A percentile compares a stretch with the other conserved stretches of the same genome.
phyloP scores from a whole-genome alignment of 2,329 filamentous ascomycete genomes.

The Colletotrichum coccodes region DNA sequence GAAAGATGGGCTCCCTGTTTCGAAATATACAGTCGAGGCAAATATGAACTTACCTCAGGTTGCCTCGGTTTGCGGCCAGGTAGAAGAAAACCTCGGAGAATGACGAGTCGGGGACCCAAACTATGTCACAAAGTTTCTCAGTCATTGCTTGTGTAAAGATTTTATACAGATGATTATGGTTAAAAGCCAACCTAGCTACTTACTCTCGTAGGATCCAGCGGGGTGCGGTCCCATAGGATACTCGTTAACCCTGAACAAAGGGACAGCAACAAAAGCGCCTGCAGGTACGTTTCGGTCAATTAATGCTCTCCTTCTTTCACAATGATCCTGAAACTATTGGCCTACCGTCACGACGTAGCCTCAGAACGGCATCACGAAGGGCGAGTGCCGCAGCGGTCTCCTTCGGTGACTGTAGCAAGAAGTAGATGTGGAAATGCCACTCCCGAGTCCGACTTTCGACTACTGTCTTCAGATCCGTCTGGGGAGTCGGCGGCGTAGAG shows the following conservation, averaged over 20 bases:
- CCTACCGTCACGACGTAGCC: conserved; percentile 44
- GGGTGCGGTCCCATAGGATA: conserved; percentile 46
- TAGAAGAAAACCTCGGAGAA: conserved; percentile 49
- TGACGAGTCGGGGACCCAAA: conserved; percentile 47
- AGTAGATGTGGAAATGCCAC: conserved; percentile 49
- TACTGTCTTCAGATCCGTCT: conserved; percentile 42
- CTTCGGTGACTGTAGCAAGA: conserved; percentile 42
- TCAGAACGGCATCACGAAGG: conserved; percentile 44
- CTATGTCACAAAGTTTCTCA: conserved; percentile 15
- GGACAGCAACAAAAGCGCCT: conserved; percentile 47
- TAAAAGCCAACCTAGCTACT: too few relatives aligned
- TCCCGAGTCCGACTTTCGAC: conserved; percentile 41
- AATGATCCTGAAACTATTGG: accelerated
- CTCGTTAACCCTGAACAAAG: conserved; percentile 43
- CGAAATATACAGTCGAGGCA: too few relatives aligned
- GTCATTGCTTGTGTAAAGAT: not conserved
- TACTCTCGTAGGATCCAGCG: conserved; percentile 47
- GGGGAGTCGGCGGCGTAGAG: conserved; percentile 33
- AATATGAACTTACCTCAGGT: conserved; percentile 36
- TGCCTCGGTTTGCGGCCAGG: conserved; percentile 43
- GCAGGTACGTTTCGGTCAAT: not conserved
- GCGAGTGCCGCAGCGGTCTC: conserved; percentile 45
- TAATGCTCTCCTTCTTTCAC: too few relatives aligned
- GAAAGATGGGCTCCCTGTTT: not conserved
- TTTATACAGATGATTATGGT: too few relatives aligned